A percentile compares a stretch with the other conserved stretches of the same genome.
phyloP scores from a whole-genome alignment of 2,329 filamentous ascomycete species.

The Teratosphaeriaceae sp. region DNA sequence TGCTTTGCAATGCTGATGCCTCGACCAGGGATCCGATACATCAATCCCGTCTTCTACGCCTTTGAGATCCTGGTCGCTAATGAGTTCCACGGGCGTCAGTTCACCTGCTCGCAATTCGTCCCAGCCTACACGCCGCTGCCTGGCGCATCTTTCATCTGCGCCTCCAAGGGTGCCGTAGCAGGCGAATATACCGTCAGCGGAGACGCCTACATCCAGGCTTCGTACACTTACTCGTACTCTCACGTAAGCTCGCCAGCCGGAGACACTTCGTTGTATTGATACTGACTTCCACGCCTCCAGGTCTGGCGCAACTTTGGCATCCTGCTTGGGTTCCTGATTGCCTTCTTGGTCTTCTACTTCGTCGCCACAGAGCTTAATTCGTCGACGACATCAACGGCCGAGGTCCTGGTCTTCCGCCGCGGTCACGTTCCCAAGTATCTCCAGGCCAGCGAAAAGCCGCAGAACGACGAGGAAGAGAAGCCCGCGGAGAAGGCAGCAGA shows the following conservation, averaged over 20 bases:
- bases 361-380: slow-evolving; percentile 59
- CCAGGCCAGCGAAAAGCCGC: slow-evolving; percentile 25
- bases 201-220: slow-evolving; percentile 41
- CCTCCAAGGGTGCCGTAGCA: slow-evolving; percentile 43
- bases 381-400: slow-evolving; percentile 55
- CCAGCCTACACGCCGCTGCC: slow-evolving; percentile 30
- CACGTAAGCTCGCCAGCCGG: neutral
- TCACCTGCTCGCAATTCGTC: slow-evolving; percentile 47
- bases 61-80: slow-evolving; percentile 64
- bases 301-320: slow-evolving; percentile 72
- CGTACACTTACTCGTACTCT: slow-evolving; percentile 43
- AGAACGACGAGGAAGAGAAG: slow-evolving; percentile 30
- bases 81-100: slow-evolving; percentile 52
- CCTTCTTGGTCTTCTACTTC: slow-evolving; percentile 59
- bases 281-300: slow-evolving; percentile 48
- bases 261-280: too few species aligned
- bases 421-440: slow-evolving; percentile 38
- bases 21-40: slow-evolving; percentile 49
- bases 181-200: slow-evolving; percentile 53
- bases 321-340: slow-evolving; percentile 53
- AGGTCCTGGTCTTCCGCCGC: slow-evolving; percentile 58
- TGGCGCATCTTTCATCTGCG: slow-evolving; percentile 41
- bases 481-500: slow-evolving; percentile 22
- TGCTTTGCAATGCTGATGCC: slow-evolving; percentile 50
- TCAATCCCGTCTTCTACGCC: slow-evolving; percentile 50